Base-by-base conservation (phyloP, 2,329 filamentous ascomycete genomes). In the Ceratocystis destructans region DNA sequence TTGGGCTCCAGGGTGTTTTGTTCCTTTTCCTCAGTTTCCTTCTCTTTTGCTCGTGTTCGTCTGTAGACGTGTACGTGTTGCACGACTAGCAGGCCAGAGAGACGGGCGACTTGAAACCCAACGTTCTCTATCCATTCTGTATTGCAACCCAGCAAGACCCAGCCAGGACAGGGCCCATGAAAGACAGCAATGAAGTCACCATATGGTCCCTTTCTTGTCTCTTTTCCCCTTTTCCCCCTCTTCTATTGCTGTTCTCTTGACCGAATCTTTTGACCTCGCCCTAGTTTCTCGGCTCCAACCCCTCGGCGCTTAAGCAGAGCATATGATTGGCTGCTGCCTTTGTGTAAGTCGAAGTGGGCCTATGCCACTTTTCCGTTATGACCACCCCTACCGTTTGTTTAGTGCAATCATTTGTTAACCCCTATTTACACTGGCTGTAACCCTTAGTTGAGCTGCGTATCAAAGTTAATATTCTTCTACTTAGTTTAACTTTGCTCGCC, bases 321-420 rank as follows among this genome's bases (percentile, higher is more conserved):
- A 44, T 63, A 2, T 63, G 20, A 63, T 63, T 63, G 41, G 61
- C 44, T 63, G 22, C 31, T n/a, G 44, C 8, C 20, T 25, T 50
- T 41, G 61, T 63, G 61, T 63, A 63, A 63, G 61, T 63, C 46
- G n/a, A 48, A 46, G 61, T 48, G 61, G 61, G 44, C 2, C 61
- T 48, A 17, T n/a, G 25, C 55, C 55, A 59, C 55, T 33, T 59
- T 31, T 50, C 8, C 3, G 2, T 5, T 63, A 12, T 45, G 8
- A 12, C 3, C 12, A 15, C 44, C 61, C 61, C 61, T 50, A 25
- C 37, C 37, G 20, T n/a, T 12, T 28, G 1, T 10, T 2, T 62
- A 62, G 22, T 2, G 22, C 48, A 0, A 2, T 10, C 12, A 15
- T 8, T 1, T 12, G 5, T n/a, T 2, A 17, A 62, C 46, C 61